Evolutionary conservation across 495 filamentous ascomycete genomes (phyloP).

Genomic region (Lophiostoma macrostomum): DNA sequence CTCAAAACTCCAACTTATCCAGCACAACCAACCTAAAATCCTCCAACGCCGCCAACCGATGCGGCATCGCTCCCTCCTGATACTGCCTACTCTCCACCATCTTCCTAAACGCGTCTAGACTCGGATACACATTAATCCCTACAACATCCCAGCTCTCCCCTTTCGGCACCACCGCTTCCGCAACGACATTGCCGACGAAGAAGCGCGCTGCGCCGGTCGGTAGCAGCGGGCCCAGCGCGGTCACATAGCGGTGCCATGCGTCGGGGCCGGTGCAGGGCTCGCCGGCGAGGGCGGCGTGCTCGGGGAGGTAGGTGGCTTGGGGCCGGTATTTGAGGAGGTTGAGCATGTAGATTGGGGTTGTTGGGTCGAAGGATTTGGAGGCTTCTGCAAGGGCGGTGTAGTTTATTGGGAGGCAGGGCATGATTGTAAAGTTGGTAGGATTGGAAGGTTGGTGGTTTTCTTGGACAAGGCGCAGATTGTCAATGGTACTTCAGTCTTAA

Average conservation of each 20-base stretch:
- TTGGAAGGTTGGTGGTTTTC: no score
- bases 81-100: slow-evolving; percentile 4
- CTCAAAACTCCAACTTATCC: slow-evolving; percentile 1
- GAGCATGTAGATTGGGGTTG: slow-evolving; percentile 15
- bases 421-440: no score
- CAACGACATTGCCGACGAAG: slow-evolving; percentile 1
- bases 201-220: background rate
- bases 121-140: background rate
- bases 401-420: no score
- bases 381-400: background rate
- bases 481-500: no score
- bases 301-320: background rate
- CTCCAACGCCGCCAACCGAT: slow-evolving; percentile 7
- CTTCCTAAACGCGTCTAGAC: slow-evolving; percentile 2
- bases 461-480: no score
- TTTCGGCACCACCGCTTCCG: background rate
- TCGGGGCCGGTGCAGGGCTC: slow-evolving; percentile 10
- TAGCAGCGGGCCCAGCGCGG: background rate
- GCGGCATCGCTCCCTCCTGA: background rate
- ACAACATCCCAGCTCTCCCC: slow-evolving; percentile 6
- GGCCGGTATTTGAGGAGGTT: background rate
- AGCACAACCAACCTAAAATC: slow-evolving; percentile 12
- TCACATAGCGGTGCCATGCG: background rate
- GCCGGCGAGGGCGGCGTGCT: background rate
- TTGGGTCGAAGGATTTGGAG: background rate